Evolutionary conservation across 1,284 basidiomycete species (phyloP), one percentile per base, ranked within the genome.

Genomic region (Schizopora paradoxa): DNA sequence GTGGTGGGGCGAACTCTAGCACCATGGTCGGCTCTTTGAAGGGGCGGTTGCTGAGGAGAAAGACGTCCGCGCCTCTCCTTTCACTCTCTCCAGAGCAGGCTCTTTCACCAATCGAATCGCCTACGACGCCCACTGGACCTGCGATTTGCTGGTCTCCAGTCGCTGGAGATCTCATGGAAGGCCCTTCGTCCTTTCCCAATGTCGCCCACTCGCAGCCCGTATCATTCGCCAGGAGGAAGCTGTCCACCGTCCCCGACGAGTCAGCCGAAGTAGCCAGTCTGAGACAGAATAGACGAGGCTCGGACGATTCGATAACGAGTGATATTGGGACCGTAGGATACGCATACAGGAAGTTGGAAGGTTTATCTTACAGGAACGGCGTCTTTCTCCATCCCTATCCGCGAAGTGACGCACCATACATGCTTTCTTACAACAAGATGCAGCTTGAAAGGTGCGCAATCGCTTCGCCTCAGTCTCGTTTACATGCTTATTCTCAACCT

Each of bases 341-440:
- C n/a, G n/a, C n/a, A n/a, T n/a, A n/a, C n/a, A n/a, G n/a, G n/a
- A n/a, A n/a, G n/a, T n/a, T n/a, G n/a, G n/a, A n/a, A 23, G n/a
- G 23, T 4, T 26, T 47, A 14, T 37, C 45, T 19, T 49, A 52
- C 34, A 46, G 29, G 28, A 34, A 61, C 38, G 70, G 68, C 34
- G 71, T 73, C 64, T 73, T 65, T 46, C 59, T 78, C 22, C 79
- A 82, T 55, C 76, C 77, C 2, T 79, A 78, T 53, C 54, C 66
- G 3, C 55, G 41, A 13, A 54, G 61, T 2, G 71, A 78, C 11
- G 76, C 69, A 4, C 72, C 76, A 2, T 84, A 83, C 56, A 78
- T 82, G 76, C 76, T 77, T 50, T 65, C 77, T 0, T 86, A 82
- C 51, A 73, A 79, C 47, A 65, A 69, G 19, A 64, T 73, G n/a